Conservation (phyloP, 164 flowering plant species). For the Vitis vinifera region DNA sequence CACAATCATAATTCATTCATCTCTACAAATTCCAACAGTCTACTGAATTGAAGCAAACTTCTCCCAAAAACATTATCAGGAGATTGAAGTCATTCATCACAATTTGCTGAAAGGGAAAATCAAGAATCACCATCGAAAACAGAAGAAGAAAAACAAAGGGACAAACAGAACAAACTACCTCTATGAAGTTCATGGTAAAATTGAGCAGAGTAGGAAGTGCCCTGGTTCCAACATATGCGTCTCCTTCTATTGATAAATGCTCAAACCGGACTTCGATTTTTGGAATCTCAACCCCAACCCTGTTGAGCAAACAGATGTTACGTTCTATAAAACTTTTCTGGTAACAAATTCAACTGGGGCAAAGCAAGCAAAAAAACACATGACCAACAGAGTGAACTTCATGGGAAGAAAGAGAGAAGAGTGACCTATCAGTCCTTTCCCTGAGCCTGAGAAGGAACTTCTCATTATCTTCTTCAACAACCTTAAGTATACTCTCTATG, state of each 20-base stretch:
- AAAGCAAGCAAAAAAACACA: background rate
- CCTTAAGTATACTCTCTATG: constrained; percentile 45
- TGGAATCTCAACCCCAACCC: constrained; percentile 67
- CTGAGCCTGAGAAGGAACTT: constrained; percentile 36
- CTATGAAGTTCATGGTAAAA: constrained; percentile 45
- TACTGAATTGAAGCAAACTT: background rate
- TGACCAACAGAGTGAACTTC: background rate
- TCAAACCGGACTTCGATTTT: constrained; percentile 64
- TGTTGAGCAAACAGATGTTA: constrained; percentile 8
- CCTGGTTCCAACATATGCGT: constrained; percentile 56
- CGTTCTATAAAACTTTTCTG: background rate
- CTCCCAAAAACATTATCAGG: too few relatives aligned
- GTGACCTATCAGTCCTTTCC: constrained; percentile 54
- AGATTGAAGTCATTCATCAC: too few relatives aligned
- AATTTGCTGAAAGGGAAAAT: too few relatives aligned
- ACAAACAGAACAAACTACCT: constrained; percentile 26
- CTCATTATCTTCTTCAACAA: constrained; percentile 59
- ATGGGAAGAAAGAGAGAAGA: background rate
- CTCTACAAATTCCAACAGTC: too few relatives aligned
- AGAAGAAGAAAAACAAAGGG: constrained; percentile 1
- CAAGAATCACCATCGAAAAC: too few relatives aligned
- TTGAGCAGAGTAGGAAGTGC: constrained; percentile 68
- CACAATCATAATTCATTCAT: too few relatives aligned
- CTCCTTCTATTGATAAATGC: constrained; percentile 55
- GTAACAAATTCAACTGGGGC: background rate